Percentiles rank a stretch among this genome's conserved stretches.
These are phyloP conservation scores for Sutorius australiensis DNA, from an alignment of 768 basidiomycete species.

Conservation along the genomic window DNA sequence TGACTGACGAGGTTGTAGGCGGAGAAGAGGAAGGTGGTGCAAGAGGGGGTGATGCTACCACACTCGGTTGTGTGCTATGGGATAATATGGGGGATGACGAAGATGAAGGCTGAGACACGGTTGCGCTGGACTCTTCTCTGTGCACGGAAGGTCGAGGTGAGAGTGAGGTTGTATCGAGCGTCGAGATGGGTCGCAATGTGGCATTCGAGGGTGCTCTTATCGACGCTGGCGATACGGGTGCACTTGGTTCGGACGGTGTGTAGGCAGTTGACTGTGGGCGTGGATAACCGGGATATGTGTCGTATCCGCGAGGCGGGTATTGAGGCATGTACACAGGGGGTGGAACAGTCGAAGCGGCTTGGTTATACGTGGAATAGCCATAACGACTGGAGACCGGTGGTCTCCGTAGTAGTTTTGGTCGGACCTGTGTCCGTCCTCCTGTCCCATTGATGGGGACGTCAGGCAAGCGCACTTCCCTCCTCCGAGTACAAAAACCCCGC, in stretches of 20 bases:
- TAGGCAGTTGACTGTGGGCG: constrained; percentile 1
- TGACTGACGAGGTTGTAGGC: background rate
- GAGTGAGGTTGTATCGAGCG: background rate
- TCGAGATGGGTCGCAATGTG: constrained; percentile 1
- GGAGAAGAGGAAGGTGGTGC: background rate
- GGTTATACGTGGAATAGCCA: background rate
- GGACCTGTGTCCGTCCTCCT: background rate
- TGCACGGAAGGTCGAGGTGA: constrained; percentile 4
- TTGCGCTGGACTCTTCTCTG: background rate
- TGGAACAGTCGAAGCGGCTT: background rate
- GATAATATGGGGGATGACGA: background rate
- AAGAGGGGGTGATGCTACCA: background rate
- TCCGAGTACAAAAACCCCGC: constrained; percentile 1
- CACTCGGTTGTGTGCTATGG: background rate
- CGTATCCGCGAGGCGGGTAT: constrained; percentile 9
- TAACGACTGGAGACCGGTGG: background rate
- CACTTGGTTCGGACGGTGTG: background rate
- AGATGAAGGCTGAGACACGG: background rate
- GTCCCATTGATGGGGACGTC: background rate
- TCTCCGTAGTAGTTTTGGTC: constrained; percentile 8
- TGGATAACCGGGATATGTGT: background rate
- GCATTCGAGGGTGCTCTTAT: background rate
- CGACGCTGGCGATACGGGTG: background rate
- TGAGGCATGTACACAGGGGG: background rate
- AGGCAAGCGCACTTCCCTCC: background rate